These are phyloP conservation scores for Alopecurus myosuroides DNA, from an alignment of 176 grass and related monocot species.

Conservation along the genomic window DNA sequence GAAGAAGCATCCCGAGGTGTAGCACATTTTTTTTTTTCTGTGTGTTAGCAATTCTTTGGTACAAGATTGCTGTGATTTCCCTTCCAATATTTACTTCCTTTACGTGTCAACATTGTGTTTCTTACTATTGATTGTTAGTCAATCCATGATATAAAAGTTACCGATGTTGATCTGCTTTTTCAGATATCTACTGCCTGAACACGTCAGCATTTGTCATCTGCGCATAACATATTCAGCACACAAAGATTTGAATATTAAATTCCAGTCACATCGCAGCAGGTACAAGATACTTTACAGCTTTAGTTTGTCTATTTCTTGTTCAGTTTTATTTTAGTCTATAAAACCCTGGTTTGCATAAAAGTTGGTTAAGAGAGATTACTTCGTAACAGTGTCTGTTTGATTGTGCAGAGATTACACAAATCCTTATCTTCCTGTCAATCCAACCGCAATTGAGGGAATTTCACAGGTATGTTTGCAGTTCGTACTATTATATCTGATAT, in stretches of 20 bases:
- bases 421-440: constrained; percentile 98
- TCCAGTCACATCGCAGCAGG: constrained; percentile 99
- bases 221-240: constrained; percentile 96
- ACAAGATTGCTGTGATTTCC: constrained; percentile 8
- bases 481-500: constrained; percentile 1
- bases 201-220: constrained; percentile 69
- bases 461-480: constrained; percentile 48
- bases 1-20: constrained; percentile 99
- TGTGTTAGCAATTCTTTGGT: background rate
- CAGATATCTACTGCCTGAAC: constrained; percentile 87
- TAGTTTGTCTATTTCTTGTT: background rate
- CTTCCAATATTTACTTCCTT: constrained; percentile 66
- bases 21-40: constrained; percentile 17
- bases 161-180: constrained; percentile 23
- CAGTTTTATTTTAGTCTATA: constrained; percentile 4
- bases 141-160: background rate
- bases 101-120: constrained; percentile 36
- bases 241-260: constrained; percentile 98
- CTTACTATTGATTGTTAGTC: background rate
- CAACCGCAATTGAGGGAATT: constrained; percentile 81
- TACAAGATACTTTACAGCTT: constrained; percentile 14
- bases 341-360: background rate
- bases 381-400: constrained; percentile 16
- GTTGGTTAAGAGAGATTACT: background rate
- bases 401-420: constrained; percentile 93